Evolutionary conservation across 768 basidiomycete genomes (phyloP), one percentile per base, ranked within the genome.

Genomic region (Tylopilus felleus): DNA sequence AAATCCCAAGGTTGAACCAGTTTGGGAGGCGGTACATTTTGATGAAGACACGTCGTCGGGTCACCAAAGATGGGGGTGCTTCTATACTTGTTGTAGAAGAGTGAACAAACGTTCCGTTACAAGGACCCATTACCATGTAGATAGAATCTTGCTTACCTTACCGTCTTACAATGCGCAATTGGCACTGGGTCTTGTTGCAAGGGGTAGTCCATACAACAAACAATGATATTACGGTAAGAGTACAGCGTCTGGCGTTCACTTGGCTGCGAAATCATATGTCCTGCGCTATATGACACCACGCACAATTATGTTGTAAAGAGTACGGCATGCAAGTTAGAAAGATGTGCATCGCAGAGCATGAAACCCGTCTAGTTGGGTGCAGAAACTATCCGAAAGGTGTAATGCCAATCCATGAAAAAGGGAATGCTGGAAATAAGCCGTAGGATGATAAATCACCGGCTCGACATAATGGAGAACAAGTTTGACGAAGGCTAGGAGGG

Each of bases 1-100:
- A 62, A 35, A 55, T 73, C 25, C 59, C 68, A 0, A 66, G 65
- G 38, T 62, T 82, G 28, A 70, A 68, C 21, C 78, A 77, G 12
- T 78, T 85, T 47, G 84, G 86, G 4, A 77, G 86, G 13, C 71
- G 80, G 0, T 85, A 83, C 51, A 55, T 86, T 13, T 52, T 85
- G 21, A 74, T 85, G 63, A 84, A 85, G 65, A 85, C 84, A 0
- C 73, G 86, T 25, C 76, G 74, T 43, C 73, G 86, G 14, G 73
- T 88, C 25, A 88, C 86, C 0, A 66, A 67, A 10, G 86, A 88
- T 60, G 85, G 86, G 16, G 86, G 86, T 17, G 80, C 80, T 0
- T 86, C 85, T 0, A 63, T 85, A 28, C 75, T 85, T 33, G 73
- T 67, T 2, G 56, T 68, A 46, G 65, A 61, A 16, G 49, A 61